These are phyloP conservation scores for Suillus ampliporus DNA, from an alignment of 768 basidiomycete genomes.

Conservation along the genomic window DNA sequence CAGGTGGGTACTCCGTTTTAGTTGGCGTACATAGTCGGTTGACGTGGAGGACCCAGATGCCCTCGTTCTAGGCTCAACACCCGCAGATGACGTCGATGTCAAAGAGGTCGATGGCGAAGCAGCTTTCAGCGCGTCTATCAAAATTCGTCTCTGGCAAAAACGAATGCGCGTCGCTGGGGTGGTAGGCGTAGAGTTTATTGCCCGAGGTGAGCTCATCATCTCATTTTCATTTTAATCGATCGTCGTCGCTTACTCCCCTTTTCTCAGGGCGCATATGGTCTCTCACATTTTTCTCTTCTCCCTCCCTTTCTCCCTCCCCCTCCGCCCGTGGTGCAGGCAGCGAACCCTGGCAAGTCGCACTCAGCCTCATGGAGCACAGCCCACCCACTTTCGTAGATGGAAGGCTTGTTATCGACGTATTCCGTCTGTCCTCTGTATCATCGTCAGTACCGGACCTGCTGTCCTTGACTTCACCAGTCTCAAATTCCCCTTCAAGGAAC, in stretches of 20 bases:
- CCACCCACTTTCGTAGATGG: slow-evolving; percentile 64
- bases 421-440: slow-evolving; percentile 22
- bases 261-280: slow-evolving; percentile 34
- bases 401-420: slow-evolving; percentile 49
- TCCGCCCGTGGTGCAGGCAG: neutral
- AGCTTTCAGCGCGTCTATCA: slow-evolving; percentile 50
- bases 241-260: neutral
- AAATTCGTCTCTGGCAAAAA: slow-evolving; percentile 56
- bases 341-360: slow-evolving; percentile 48
- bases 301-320: slow-evolving; percentile 4
- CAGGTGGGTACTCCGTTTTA: slow-evolving; percentile 13
- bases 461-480: neutral
- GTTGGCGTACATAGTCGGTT: neutral
- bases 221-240: neutral
- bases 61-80: slow-evolving; percentile 46
- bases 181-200: slow-evolving; percentile 69
- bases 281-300: slow-evolving; percentile 28
- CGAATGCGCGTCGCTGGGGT: slow-evolving; percentile 68
- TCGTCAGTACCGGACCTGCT: neutral
- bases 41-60: slow-evolving; percentile 50
- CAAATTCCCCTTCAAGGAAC: neutral
- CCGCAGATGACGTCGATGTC: slow-evolving; percentile 61
- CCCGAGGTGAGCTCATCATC: slow-evolving; percentile 43
- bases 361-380: slow-evolving; percentile 59
- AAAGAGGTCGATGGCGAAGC: slow-evolving; percentile 56